Evolutionary conservation across 2,329 filamentous ascomycete species (phyloP).

Genomic region (Aspergillus proliferans): DNA sequence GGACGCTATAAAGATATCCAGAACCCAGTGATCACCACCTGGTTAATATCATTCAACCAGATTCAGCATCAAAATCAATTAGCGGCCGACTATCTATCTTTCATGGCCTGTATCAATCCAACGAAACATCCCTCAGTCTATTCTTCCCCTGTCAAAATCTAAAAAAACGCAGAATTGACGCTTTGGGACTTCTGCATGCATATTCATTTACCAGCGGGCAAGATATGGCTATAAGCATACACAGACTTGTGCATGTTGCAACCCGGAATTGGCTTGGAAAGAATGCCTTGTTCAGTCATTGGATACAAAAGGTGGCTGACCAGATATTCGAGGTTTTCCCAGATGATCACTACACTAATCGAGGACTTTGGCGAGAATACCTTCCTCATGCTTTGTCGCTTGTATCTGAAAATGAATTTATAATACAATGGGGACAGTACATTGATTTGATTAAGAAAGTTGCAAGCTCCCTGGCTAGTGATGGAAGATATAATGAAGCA

Average conservation of each 20-base stretch:
- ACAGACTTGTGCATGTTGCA: constrained; percentile 12
- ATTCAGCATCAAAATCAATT: constrained; percentile 1
- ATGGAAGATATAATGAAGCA: constrained; percentile 3
- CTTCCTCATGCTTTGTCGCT: constrained; percentile 7
- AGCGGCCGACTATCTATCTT: constrained; percentile 7
- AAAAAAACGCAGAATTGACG: constrained; percentile 4
- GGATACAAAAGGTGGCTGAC: neutral
- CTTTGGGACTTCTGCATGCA: constrained; percentile 8
- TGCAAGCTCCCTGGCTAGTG: neutral
- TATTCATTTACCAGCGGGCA: constrained; percentile 10
- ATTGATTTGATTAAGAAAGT: neutral
- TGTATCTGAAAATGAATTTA: neutral
- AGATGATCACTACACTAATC: constrained; percentile 4
- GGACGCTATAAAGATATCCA: constrained; percentile 7
- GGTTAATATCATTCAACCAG: constrained; percentile 14
- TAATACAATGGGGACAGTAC: neutral
- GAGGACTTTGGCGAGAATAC: constrained; percentile 8
- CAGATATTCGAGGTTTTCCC: constrained; percentile 6
- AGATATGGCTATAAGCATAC: constrained; percentile 4
- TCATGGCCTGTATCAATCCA: constrained; percentile 11
- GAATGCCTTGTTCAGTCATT: neutral
- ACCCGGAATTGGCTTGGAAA: constrained; percentile 10
- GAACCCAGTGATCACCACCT: constrained; percentile 9
- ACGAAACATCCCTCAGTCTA: constrained; percentile 9
- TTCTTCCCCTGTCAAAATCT: constrained; percentile 5